phyloP scores from a whole-genome alignment of 2,329 filamentous ascomycete genomes.

The Teratosphaeriaceae sp. region DNA sequence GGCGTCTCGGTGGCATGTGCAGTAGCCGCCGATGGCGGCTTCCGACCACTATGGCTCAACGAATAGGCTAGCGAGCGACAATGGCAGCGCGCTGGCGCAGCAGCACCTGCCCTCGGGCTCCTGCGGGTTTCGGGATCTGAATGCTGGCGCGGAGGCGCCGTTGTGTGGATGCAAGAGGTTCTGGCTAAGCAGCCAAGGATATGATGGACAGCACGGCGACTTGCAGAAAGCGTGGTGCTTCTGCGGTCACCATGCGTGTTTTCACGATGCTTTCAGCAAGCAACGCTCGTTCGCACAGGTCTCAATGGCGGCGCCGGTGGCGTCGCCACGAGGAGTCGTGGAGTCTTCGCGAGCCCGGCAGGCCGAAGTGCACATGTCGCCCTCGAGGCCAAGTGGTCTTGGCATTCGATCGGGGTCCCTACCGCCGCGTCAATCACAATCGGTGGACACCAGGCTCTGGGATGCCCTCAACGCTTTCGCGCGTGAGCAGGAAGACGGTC shows the following conservation, averaged over 20 bases:
- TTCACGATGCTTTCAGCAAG: slow-evolving; percentile 32
- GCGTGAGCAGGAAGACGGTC: slow-evolving; percentile 24
- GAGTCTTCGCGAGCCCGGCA: slow-evolving; percentile 1
- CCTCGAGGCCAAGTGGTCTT: slow-evolving; percentile 17
- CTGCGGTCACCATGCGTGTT: slow-evolving; percentile 53
- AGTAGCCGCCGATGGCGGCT: slow-evolving; percentile 29
- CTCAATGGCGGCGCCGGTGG: not conserved
- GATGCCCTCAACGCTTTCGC: slow-evolving; percentile 30
- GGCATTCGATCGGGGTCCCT: slow-evolving; percentile 19
- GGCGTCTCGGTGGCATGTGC: slow-evolving; percentile 15
- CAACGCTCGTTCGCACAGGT: not conserved
- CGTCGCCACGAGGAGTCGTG: slow-evolving; percentile 7
- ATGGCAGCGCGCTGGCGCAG: slow-evolving; percentile 6
- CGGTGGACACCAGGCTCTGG: slow-evolving; percentile 28
- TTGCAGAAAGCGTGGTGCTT: slow-evolving; percentile 40
- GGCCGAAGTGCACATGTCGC: slow-evolving; percentile 1
- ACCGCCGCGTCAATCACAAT: slow-evolving; percentile 18
- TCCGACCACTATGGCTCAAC: slow-evolving; percentile 8
- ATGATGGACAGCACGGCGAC: slow-evolving; percentile 16
- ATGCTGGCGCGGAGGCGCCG: slow-evolving; percentile 34
- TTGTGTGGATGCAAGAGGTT: slow-evolving; percentile 49
- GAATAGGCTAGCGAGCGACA: slow-evolving; percentile 6
- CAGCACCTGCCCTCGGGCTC: slow-evolving; percentile 41
- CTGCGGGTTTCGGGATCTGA: slow-evolving; percentile 47
- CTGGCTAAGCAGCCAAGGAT: slow-evolving; percentile 32